Evolutionary conservation across 2,329 filamentous ascomycete species (phyloP), one percentile per base, ranked within the genome.

Genomic region (Graphilbum ipis-grandicollis): DNA sequence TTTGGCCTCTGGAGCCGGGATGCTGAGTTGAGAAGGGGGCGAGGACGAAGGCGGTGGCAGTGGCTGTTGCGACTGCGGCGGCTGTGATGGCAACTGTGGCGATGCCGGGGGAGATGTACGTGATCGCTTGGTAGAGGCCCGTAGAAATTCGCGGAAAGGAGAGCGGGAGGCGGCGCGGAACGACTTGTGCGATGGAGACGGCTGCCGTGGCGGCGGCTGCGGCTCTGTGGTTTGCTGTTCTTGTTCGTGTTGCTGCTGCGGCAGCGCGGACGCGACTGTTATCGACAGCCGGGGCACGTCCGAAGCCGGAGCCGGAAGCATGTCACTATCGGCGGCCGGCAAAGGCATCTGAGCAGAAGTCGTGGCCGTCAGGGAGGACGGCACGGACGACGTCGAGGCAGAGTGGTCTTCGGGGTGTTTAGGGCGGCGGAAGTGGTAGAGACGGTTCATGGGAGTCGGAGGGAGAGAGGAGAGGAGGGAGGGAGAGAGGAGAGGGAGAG

Each of bases 401-500:
- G 41, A 39, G 19, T 44, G 39, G 14, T 40, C 36, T 35, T 53
- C 47, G n/a, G n/a, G n/a, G n/a, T n/a, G n/a, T 37, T 49, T 52
- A 36, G 45, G 49, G 33, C 50, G 52, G 31, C 50, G 46, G 30
- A 53, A 53, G 21, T 49, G 50, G 32, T 48, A 46, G 33, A 54
- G 45, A 35, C 50, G 50, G 28, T 50, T 49, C 51, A 55, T 55
- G 17, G 38, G 38, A 9, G 33, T 34, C 17, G 18, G 21, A 19
- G 21, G 9, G 18, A n/a, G 19, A 12, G 14, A 17, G 19, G 30
- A 10, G 35, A 19, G 19, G 19, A 33, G 25, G 31, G 33, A 28
- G 12, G n/a, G 17, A 15, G 18, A 28, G 22, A 12, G 26, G 13
- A n/a, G 12, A 8, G 4, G 29, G 17, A n/a, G 26, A 28, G 26